Evolutionary conservation across 805 yeast species (phyloP), one percentile per base, ranked within the genome.

Genomic region (Jamesozyma lodderae): DNA sequence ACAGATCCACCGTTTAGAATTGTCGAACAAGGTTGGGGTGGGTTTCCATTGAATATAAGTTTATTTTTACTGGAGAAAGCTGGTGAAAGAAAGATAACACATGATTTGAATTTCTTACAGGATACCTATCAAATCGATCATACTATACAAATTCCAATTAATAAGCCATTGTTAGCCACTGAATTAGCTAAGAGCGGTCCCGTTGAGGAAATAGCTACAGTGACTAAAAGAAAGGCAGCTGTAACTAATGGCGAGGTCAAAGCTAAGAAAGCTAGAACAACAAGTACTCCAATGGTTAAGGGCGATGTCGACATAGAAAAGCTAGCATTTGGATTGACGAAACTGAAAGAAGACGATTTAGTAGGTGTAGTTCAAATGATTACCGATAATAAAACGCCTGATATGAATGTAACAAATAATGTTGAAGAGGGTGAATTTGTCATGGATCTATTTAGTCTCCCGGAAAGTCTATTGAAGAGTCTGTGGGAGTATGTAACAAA

Each of bases 21-120:
- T 41, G 83, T 77, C 53, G 98, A 90, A 60, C 80, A 85, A 65
- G 98, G 98, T 36, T 90, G 98, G 97, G 98, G 97, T 59, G 97
- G 90, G 49, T 90, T 90, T 54, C 96, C 88, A 55, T 72, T 92
- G 57, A 83, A 83, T 27, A 79, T 92, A 43, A 71, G 82, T 24
- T 67, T 88, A 31, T 81, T 81, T 44, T 66, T 83, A 32, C 70
- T 80, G 15, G 97, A 94, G 43, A 83, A 81, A 55, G 82, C 80
- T 38, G 97, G 97, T 35, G 96, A 88, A 60, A 73, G 81, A 44
- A 83, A 83, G 56, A 62, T 92, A 40, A 76, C 74, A 52, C 97
- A 92, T 58, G 98, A 90, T 62, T 74, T 90, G 58, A 87, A 87
- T 62, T 92, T 90, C 62, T 63, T 73, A 45, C 75, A 80, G 58